Evolutionary conservation across 2,329 filamentous ascomycete species (phyloP).

Genomic region (Sporothrix protearum): DNA sequence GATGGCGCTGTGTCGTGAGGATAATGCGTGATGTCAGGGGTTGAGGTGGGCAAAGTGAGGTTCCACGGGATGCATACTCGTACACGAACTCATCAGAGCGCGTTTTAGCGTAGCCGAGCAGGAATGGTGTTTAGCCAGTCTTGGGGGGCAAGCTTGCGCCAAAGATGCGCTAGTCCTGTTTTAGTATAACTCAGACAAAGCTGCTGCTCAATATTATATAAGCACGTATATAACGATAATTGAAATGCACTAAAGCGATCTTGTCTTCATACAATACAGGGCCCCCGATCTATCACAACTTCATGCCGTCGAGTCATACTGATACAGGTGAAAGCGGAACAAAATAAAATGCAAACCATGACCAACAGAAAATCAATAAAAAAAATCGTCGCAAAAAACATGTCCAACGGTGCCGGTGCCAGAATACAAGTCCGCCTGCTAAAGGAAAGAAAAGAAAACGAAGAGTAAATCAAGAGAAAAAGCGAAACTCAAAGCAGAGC

Average conservation of each 20-base stretch:
- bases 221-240: constrained; percentile 1
- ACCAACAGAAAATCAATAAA: constrained; percentile 1
- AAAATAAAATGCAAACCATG: neutral
- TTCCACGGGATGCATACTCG: neutral
- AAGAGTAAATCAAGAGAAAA: neutral
- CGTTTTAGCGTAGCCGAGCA: constrained; percentile 23
- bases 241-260: neutral
- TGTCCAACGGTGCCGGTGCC: neutral
- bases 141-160: constrained; percentile 14
- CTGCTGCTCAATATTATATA: neutral
- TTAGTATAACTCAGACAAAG: neutral
- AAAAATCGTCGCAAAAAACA: neutral
- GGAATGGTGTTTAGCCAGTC: constrained; percentile 16
- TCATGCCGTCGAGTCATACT: neutral
- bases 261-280: neutral
- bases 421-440: neutral
- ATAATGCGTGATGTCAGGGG: neutral
- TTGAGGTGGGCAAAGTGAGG: constrained; percentile 14
- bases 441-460: neutral
- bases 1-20: neutral
- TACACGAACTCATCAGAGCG: constrained; percentile 11
- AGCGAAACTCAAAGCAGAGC: no score
- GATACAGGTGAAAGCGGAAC: neutral
- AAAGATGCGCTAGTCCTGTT: constrained; percentile 14
- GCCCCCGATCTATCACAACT: neutral